phyloP scores from a whole-genome alignment of 2,329 filamentous ascomycete species.

The Rutstroemia sydowiana region DNA sequence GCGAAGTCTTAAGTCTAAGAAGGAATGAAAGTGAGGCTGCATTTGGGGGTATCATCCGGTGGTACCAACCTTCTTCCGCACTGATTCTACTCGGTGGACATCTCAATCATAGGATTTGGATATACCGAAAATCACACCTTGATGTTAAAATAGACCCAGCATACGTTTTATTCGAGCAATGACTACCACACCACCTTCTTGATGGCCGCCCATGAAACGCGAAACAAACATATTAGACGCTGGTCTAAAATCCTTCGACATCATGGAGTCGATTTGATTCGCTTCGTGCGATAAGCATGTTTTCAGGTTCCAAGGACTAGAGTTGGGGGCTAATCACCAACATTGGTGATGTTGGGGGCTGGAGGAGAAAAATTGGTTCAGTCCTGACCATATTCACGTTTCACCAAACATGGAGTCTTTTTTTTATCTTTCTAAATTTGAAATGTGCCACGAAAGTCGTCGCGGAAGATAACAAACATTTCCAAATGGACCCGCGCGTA shows the following conservation, averaged over 20 bases:
- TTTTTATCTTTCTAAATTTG: not conserved
- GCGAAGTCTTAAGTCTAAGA: too few species aligned
- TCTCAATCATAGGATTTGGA: not conserved
- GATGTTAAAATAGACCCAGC: too few species aligned
- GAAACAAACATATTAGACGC: not conserved
- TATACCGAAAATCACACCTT: too few species aligned
- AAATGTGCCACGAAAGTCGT: not conserved
- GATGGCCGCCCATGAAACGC: not conserved
- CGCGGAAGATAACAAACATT: not conserved
- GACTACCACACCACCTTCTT: not conserved
- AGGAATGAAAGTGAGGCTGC: constrained; percentile 10
- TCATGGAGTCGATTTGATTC: not conserved
- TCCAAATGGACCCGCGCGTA: not conserved
- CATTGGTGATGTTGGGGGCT: not conserved
- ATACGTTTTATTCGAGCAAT: not conserved
- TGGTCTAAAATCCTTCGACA: not conserved
- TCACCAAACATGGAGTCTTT: not conserved
- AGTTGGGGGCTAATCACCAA: not conserved
- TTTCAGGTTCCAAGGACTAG: not conserved
- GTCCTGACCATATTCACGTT: not conserved
- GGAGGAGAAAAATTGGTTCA: not conserved
- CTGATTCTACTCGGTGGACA: not conserved
- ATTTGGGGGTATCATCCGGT: not conserved
- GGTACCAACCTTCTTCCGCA: not conserved
- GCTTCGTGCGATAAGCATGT: not conserved